These are phyloP conservation scores for Macrotyloma uniflorum DNA, from an alignment of 306 rosid genomes.

Conservation along the genomic window DNA sequence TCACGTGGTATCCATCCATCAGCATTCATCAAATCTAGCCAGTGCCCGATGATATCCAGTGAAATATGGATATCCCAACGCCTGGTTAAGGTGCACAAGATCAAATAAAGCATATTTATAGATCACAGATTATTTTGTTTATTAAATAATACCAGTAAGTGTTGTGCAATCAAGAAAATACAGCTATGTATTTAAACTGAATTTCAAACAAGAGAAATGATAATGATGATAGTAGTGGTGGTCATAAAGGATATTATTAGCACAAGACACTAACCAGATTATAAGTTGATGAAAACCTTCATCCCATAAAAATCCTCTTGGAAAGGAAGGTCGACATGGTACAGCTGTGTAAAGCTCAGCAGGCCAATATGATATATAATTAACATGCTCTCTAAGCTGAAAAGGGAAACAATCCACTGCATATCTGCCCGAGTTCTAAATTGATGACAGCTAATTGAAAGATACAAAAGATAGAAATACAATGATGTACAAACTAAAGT, in stretches of 20 bases:
- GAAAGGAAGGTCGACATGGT: constrained; percentile 91
- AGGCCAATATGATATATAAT: constrained; percentile 80
- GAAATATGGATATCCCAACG: constrained; percentile 89
- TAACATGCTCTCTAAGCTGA: constrained; percentile 58
- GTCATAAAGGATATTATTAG: constrained; percentile 10
- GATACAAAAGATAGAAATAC: constrained; percentile 16
- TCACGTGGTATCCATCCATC: constrained; percentile 99
- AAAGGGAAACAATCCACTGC: constrained; percentile 48
- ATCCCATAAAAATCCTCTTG: constrained; percentile 99
- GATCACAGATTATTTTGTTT: constrained; percentile 20
- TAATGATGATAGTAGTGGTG: constrained; percentile 14
- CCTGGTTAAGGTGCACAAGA: constrained; percentile 57
- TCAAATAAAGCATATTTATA: constrained; percentile 21
- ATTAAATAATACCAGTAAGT: constrained; percentile 7
- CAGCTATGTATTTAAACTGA: constrained; percentile 11
- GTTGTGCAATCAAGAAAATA: constrained; percentile 27
- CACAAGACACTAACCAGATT: constrained; percentile 66
- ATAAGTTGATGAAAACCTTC: constrained; percentile 98
- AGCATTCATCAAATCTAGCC: constrained; percentile 90
- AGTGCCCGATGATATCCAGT: constrained; percentile 88
- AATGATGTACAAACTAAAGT: constrained; percentile 23
- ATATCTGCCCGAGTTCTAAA: constrained; percentile 43
- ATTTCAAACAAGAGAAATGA: constrained; percentile 28
- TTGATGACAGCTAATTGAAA: constrained; percentile 26
- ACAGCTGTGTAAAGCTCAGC: constrained; percentile 96